Conservation (phyloP, 495 filamentous ascomycete genomes). For the Copromyces sp. region DNA sequence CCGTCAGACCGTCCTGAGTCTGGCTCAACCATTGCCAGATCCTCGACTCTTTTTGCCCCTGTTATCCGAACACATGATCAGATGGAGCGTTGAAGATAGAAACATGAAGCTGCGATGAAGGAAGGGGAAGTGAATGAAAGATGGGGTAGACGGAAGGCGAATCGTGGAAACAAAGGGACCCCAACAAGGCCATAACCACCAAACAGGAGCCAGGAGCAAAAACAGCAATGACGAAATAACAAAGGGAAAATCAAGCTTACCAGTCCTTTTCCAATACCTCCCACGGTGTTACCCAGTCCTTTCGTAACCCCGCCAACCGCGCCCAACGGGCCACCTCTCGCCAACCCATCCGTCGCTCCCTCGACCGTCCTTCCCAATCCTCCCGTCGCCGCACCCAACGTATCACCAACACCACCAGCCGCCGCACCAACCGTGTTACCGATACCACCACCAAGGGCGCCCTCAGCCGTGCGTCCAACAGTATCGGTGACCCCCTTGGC, state of each 20-base stretch:
- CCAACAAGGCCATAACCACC: background rate
- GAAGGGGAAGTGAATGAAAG: background rate
- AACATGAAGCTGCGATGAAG: background rate
- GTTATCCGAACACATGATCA: background rate
- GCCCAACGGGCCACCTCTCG: conserved; percentile 13
- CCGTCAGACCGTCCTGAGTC: background rate
- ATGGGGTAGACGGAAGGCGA: background rate
- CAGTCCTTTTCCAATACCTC: conserved; percentile 14
- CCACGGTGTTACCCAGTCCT: conserved; percentile 17
- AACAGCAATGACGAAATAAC: background rate
- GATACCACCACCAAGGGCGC: background rate
- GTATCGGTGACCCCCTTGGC: conserved; percentile 7
- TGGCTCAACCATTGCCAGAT: conserved; percentile 11
- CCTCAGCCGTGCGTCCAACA: conserved; percentile 4
- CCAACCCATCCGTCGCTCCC: conserved; percentile 16
- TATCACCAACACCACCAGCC: conserved; percentile 5
- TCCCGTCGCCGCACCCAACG: conserved; percentile 3
- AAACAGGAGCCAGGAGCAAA: background rate
- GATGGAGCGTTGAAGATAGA: background rate
- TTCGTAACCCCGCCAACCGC: conserved; percentile 14
- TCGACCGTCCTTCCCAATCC: conserved; percentile 9
- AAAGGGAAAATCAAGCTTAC: background rate
- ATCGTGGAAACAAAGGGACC: background rate
- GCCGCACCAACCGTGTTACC: conserved; percentile 6
- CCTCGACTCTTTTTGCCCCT: background rate